Evolutionary conservation across 768 basidiomycete species (phyloP), one percentile per base, ranked within the genome.

Genomic region (Agaricus sinodeliciosus): DNA sequence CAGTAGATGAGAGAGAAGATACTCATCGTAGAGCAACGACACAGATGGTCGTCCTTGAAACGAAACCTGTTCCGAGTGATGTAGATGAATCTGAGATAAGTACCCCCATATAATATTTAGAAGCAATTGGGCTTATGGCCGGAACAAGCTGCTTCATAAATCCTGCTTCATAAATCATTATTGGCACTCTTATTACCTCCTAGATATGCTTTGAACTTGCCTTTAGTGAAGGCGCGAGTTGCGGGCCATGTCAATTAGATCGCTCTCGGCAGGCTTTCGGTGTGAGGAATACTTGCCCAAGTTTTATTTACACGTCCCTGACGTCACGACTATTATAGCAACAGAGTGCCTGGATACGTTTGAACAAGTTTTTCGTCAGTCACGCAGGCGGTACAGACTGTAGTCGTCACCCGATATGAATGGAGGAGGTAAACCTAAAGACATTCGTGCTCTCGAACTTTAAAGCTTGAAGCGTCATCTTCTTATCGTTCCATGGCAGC

Each of bases 31-130:
- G 68, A 63, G 59, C 90, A 93, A 42, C 71, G 78, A 65, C 90
- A 92, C 90, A 90, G 91, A n/a, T 82, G 92, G 15, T 80, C 83
- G 16, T 85, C 80, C 0, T 79, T 81, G 43, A 92, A 70, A 65
- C 92, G 92, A 27, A 90, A 0, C 88, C 87, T 3, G 76, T 69
- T 26, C 87, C 81, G 13, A 81, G 62, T 37, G 65, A 65, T 11
- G 60, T 49, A 47, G 60, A 55, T 1, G 60, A 58, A 48, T 65
- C 65, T 22, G 59, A 43, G 11, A 54, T 50, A 28, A 59, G 48
- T 48, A 55, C 59, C 15, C 59, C 55, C 13, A 63, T 58, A 25
- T 81, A 66, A 27, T 87, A 69, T 18, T 57, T 62, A 58, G 77
- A 76, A 4, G 78, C 81, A 22, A 71, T 35, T 11, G 63, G 56